These are phyloP conservation scores for Noccaea bulbosa DNA, from an alignment of 345 rosid genomes.

Conservation along the genomic window DNA sequence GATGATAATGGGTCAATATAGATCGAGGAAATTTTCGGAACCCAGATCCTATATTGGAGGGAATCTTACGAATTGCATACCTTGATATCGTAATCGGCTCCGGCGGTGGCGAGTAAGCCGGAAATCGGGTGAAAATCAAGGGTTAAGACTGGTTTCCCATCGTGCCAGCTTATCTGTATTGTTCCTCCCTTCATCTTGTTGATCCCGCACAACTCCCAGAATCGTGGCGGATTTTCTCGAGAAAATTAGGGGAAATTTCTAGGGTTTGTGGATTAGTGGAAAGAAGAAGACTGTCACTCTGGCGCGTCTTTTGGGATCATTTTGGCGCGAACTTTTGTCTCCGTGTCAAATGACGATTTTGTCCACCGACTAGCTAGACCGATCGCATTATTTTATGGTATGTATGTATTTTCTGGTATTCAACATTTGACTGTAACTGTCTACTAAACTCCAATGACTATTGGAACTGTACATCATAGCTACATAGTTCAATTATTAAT, in stretches of 20 bases:
- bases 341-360: slow-evolving; percentile 21
- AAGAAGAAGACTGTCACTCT: slow-evolving; percentile 23
- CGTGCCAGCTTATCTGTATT: slow-evolving; percentile 94
- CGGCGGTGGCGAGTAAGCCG: slow-evolving; percentile 94
- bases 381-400: neutral
- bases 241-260: slow-evolving; percentile 6
- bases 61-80: slow-evolving; percentile 35
- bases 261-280: slow-evolving; percentile 25
- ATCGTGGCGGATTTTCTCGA: slow-evolving; percentile 27
- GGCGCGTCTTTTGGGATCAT: slow-evolving; percentile 37
- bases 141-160: slow-evolving; percentile 79
- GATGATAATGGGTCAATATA: neutral
- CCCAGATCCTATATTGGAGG: neutral
- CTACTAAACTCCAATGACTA: neutral
- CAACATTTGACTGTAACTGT: neutral
- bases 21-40: neutral
- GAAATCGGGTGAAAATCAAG: slow-evolving; percentile 85
- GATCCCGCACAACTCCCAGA: slow-evolving; percentile 4
- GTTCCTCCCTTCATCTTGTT: slow-evolving; percentile 86
- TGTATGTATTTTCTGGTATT: neutral
- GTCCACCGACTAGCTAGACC: slow-evolving; percentile 20
- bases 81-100: slow-evolving; percentile 96
- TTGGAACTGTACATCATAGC: no score
- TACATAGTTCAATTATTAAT: neutral
- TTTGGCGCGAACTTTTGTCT: slow-evolving; percentile 29